Conservation (phyloP, 345 rosid species). For the Eucalyptus decipiens region DNA sequence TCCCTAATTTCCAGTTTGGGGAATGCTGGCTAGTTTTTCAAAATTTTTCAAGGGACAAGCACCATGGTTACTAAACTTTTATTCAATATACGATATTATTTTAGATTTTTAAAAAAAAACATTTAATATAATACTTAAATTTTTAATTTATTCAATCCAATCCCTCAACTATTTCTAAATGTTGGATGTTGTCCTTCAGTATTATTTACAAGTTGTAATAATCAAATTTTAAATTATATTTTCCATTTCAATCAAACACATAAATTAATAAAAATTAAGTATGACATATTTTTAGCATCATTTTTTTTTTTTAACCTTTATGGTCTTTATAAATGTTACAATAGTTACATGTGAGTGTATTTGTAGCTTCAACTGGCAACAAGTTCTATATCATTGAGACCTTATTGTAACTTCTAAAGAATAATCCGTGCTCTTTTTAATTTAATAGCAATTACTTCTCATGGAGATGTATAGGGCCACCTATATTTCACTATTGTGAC, state of each 20-base stretch:
- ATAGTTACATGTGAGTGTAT: neutral
- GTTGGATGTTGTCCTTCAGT: fast-evolving
- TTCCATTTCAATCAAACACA: neutral
- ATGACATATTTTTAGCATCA: neutral
- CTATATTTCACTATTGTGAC: neutral
- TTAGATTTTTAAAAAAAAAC: fast-evolving
- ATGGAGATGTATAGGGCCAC: neutral
- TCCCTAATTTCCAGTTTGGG: neutral
- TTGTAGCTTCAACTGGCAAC: neutral
- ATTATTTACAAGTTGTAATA: neutral
- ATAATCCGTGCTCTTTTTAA: too few species aligned
- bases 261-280: neutral
- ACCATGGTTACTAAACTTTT: neutral
- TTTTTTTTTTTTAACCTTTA: neutral
- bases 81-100: fast-evolving
- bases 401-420: neutral
- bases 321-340: neutral
- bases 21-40: neutral
- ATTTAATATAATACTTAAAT: neutral
- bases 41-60: neutral
- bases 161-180: fast-evolving
- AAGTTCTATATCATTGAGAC: too few species aligned
- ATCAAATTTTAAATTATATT: neutral
- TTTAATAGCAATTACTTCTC: neutral
- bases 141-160: neutral